Evolutionary conservation across 805 yeast species (phyloP), one percentile per base, ranked within the genome.

Genomic region (Candida methanosorbosa): DNA sequence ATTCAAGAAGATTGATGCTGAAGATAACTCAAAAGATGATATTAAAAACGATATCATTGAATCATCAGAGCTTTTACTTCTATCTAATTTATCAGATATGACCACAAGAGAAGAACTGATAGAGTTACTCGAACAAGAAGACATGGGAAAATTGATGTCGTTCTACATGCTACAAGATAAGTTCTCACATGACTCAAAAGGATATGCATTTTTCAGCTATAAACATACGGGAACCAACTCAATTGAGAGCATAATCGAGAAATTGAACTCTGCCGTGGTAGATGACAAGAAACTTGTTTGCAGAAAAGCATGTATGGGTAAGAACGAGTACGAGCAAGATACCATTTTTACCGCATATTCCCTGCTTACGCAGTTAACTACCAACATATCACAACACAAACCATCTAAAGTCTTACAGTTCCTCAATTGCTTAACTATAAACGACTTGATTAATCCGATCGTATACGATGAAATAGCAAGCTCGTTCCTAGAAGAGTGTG

Each of bases 351-450:
- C 52, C 2, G 45, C 18, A 14, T 8, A 9, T 6, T 14, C 30
- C 6, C 15, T 28, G 19, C 18, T 17, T 19, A 11, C 14, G 6
- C 30, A 17, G 19, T 28, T 18, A n/a, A 24, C 6, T 9, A 8
- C 15, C 15, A n/a, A n/a, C 15, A 38, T 52, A 1, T 26, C 53
- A 1, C 42, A 33, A n/a, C 54, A 48, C 29, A 34, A 37, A 20
- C 27, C 28, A 26, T 54, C 77, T 0, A 65, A 52, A 13, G 85
- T 82, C 1, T 49, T 88, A 7, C 75, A 81, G 37, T 56, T 87
- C 4, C 52, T 83, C 25, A 88, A 87, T 48, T 61, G 75, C 30
- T 66, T 84, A 2, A 69, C 80, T 3, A 70, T 79, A 1, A 74
- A 75, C 24, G 94, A 83, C 41, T 56, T 84, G 35, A 55, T 66